A percentile compares a stretch with the other conserved stretches of the same genome.
Conservation (phyloP, 2,329 filamentous ascomycete genomes). For the Aspergillus udagawae region DNA sequence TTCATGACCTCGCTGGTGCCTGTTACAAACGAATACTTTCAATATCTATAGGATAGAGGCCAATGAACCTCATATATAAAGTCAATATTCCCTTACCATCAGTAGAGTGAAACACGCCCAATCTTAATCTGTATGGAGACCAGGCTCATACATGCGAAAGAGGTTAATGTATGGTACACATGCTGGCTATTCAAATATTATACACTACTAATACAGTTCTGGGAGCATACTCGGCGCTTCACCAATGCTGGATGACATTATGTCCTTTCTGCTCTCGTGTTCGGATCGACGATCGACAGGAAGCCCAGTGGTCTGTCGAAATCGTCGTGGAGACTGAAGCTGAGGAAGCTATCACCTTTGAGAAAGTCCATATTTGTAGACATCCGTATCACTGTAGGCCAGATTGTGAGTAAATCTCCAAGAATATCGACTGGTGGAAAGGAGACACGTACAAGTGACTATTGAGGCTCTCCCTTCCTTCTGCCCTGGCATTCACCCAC, state of each 20-base stretch:
- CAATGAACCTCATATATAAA: neutral
- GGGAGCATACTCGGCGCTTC: neutral
- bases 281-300: neutral
- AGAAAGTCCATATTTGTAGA: slow-evolving; percentile 14
- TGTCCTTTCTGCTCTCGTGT: neutral
- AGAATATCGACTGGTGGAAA: neutral
- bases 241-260: neutral
- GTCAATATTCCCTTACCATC: neutral
- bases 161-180: too few relatives aligned
- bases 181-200: neutral
- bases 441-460: slow-evolving; percentile 38
- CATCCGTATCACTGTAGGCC: slow-evolving; percentile 11
- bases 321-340: slow-evolving; percentile 8
- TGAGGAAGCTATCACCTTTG: slow-evolving; percentile 21
- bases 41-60: neutral
- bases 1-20: slow-evolving; percentile 40
- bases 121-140: slow-evolving; percentile 10
- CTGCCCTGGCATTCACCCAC: slow-evolving; percentile 56
- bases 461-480: slow-evolving; percentile 46
- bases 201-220: neutral
- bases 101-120: slow-evolving; percentile 17
- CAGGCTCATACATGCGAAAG: too few relatives aligned
- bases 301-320: too few relatives aligned
- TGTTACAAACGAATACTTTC: slow-evolving; percentile 33
- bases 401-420: neutral